Percentiles rank a stretch among this genome's conserved stretches.
Conservation (phyloP, 371 early-diverging fungal genomes). For the Nematocida sp. region DNA sequence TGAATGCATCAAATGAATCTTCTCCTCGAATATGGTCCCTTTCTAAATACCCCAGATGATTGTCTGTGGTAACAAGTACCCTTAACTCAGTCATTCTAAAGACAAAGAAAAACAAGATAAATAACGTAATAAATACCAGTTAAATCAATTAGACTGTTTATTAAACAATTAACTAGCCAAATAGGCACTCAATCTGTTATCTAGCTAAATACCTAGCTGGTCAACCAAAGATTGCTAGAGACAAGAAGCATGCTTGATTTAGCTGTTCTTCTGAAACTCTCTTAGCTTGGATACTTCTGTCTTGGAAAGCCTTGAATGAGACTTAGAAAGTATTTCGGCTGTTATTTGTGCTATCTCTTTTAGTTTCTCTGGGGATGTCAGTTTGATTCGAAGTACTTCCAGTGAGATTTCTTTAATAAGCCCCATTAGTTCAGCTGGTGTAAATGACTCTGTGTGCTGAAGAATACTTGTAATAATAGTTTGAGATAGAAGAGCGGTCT, state of each 20-base stretch:
- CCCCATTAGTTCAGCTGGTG: constrained; percentile 26
- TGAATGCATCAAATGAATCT: constrained; percentile 83
- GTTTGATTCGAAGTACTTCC: neutral
- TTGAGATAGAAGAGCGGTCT: neutral
- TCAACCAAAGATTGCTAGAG: too few species aligned
- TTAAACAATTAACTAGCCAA: too few species aligned
- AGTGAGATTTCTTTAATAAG: constrained; percentile 6
- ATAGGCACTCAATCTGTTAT: too few species aligned
- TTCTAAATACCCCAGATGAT: constrained; percentile 89
- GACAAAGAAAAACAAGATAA: too few species aligned
- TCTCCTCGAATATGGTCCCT: constrained; percentile 79
- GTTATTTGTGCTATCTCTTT: neutral
- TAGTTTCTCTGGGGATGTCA: neutral
- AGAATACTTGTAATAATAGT: neutral
- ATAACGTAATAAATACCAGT: too few species aligned
- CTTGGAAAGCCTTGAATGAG: neutral
- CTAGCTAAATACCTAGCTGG: too few species aligned
- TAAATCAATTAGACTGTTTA: too few species aligned
- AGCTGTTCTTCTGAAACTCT: neutral
- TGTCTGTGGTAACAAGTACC: constrained; percentile 70
- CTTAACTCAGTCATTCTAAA: constrained; percentile 33
- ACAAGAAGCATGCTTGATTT: too few species aligned
- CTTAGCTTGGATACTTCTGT: neutral
- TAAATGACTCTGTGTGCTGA: constrained; percentile 5
- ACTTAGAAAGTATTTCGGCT: too few species aligned